These are phyloP conservation scores for Gynochthodes officinalis DNA, from an alignment of 257 asterid genomes.

Conservation along the genomic window DNA sequence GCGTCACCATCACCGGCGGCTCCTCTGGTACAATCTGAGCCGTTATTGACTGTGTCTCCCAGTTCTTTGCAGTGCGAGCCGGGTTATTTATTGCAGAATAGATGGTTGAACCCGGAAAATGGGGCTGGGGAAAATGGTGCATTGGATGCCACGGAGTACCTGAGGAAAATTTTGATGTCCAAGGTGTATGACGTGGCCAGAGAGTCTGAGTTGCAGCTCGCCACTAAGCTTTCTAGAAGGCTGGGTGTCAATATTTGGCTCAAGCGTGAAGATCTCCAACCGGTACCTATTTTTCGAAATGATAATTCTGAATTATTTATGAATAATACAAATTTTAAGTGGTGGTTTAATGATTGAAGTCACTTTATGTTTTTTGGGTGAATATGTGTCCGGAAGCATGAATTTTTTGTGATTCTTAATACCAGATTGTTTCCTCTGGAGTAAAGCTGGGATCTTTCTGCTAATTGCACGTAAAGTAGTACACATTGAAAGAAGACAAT, in stretches of 20 bases:
- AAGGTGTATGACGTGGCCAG: slow-evolving; percentile 90
- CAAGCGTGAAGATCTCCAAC: slow-evolving; percentile 88
- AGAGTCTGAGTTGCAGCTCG: slow-evolving; percentile 82
- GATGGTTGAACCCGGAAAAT: slow-evolving; percentile 1
- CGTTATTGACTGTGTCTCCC: slow-evolving; percentile 42
- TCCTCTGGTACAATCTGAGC: slow-evolving; percentile 25
- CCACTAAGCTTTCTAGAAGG: slow-evolving; percentile 65
- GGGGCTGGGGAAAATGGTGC: slow-evolving; percentile 25
- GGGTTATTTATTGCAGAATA: slow-evolving; percentile 57
- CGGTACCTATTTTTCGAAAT: slow-evolving; percentile 45
- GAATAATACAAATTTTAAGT: background rate
- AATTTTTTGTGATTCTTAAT: background rate
- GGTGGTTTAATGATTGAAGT: background rate
- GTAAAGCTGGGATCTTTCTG: background rate
- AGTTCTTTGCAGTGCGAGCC: slow-evolving; percentile 60
- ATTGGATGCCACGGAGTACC: slow-evolving; percentile 62
- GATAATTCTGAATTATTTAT: background rate
- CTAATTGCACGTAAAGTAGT: too few species aligned
- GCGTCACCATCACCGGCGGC: too few species aligned
- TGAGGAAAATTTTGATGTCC: slow-evolving; percentile 75
- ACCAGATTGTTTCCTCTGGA: background rate
- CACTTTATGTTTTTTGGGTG: too few species aligned
- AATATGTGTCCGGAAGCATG: background rate
- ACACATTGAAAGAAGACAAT: too few species aligned
- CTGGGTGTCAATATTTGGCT: slow-evolving; percentile 80